phyloP scores from a whole-genome alignment of 2,329 filamentous ascomycete species.

The Alternaria metachromatica region DNA sequence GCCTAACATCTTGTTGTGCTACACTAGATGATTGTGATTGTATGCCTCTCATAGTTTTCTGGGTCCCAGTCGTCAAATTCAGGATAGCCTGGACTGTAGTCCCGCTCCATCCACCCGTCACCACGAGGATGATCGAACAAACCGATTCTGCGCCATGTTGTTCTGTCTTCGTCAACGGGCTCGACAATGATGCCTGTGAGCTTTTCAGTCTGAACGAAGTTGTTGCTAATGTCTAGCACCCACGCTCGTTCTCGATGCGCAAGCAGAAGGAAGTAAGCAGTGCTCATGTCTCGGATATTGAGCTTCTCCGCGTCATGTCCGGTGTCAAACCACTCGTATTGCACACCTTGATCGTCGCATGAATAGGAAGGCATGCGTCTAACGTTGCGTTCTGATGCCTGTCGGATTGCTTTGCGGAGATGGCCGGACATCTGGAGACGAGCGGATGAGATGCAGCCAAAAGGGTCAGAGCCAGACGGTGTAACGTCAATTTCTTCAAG shows the following conservation, averaged over 20 bases:
- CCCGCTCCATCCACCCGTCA: fast-evolving
- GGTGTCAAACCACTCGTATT: background rate
- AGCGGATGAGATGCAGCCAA: background rate
- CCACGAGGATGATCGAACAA: background rate
- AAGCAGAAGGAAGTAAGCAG: background rate
- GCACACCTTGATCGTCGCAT: too few relatives aligned
- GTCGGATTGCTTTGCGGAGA: background rate
- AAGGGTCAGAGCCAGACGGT: fast-evolving
- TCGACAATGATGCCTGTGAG: background rate
- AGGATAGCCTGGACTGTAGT: background rate
- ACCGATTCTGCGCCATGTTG: background rate
- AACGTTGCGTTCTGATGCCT: background rate
- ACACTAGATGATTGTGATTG: background rate
- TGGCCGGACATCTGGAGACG: background rate
- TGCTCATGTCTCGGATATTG: background rate
- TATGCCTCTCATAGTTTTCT: background rate
- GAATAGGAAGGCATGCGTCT: too few relatives aligned
- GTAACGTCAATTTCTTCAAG: background rate
- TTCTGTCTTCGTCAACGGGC: background rate
- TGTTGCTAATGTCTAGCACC: too few relatives aligned
- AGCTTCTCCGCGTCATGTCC: fast-evolving
- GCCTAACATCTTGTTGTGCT: too few relatives aligned
- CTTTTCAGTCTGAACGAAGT: too few relatives aligned
- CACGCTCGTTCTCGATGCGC: too few relatives aligned
- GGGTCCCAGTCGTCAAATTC: background rate